Conservation (phyloP, 129 eudicot genomes). For the Ambrosia trifida region DNA sequence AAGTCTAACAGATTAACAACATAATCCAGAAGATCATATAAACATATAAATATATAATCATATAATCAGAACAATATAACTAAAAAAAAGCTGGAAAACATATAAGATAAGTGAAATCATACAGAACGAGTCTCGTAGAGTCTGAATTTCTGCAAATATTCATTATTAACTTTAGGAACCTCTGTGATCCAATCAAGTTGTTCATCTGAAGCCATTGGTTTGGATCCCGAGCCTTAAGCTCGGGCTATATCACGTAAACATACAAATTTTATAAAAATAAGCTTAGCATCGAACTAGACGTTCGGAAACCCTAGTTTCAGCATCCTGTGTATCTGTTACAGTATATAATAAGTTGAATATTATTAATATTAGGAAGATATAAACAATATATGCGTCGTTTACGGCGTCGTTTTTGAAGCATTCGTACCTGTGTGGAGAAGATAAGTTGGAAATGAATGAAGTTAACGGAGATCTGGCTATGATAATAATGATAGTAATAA, state of each 20-base stretch:
- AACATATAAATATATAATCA: not conserved
- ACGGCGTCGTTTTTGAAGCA: no score
- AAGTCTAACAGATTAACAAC: not conserved
- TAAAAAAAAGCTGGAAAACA: not conserved
- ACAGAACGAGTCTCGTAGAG: slow-evolving; percentile 96
- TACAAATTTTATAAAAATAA: slow-evolving; percentile 19
- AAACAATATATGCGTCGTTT: no score
- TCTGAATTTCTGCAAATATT: slow-evolving; percentile 71
- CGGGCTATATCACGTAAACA: slow-evolving; percentile 42
- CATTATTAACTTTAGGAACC: slow-evolving; percentile 28
- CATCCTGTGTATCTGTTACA: slow-evolving; percentile 12
- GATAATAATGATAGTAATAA: not conserved
- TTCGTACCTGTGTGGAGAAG: no score
- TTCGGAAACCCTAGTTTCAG: slow-evolving; percentile 20
- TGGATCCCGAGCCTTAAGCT: slow-evolving; percentile 52
- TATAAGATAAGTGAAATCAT: slow-evolving; percentile 9
- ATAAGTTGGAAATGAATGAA: not conserved
- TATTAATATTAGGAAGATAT: not conserved
- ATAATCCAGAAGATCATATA: not conserved
- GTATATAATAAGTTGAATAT: slow-evolving; percentile 16
- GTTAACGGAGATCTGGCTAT: slow-evolving; percentile 16
- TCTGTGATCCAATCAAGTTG: slow-evolving; percentile 31
- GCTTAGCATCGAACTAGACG: slow-evolving; percentile 19
- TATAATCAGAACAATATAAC: not conserved
- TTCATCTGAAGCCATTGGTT: slow-evolving; percentile 39